Conservation (phyloP, 2,329 filamentous ascomycete species). For the Emmonsia crescens region DNA sequence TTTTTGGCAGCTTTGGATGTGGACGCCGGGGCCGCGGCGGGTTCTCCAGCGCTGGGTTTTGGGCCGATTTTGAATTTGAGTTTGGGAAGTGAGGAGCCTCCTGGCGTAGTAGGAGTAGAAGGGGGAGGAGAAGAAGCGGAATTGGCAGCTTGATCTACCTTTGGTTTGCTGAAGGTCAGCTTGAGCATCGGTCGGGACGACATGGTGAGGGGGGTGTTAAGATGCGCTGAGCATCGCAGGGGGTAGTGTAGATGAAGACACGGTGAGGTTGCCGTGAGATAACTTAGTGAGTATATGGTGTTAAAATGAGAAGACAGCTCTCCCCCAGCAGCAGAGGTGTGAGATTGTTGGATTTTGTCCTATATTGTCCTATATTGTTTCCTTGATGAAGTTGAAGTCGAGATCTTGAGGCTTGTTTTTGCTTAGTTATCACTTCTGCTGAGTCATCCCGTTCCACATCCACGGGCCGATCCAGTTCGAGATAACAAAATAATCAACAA, state of each 20-base stretch:
- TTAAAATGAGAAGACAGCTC: neutral
- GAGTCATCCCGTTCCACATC: neutral
- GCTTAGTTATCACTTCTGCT: neutral
- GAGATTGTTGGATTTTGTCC: neutral
- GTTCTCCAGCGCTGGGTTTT: slow-evolving; percentile 16
- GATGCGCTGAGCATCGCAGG: neutral
- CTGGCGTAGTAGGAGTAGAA: slow-evolving; percentile 12
- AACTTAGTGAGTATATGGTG: neutral
- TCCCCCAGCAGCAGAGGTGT: neutral
- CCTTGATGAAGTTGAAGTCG: no score
- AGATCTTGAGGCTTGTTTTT: neutral
- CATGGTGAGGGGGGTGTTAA: slow-evolving; percentile 19
- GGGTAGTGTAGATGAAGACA: neutral
- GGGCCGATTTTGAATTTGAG: slow-evolving; percentile 32
- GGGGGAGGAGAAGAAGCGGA: slow-evolving; percentile 15
- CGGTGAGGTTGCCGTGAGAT: neutral
- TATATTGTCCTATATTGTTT: no score
- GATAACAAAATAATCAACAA: neutral
- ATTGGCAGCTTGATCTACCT: slow-evolving; percentile 17
- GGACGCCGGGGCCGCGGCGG: slow-evolving; percentile 17
- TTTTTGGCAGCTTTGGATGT: slow-evolving; percentile 16
- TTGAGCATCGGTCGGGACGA: slow-evolving; percentile 31
- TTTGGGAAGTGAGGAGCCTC: slow-evolving; percentile 23
- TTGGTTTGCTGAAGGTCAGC: slow-evolving; percentile 32
- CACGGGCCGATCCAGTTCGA: no score